These are phyloP conservation scores for Trichoderma asperellum DNA, from an alignment of 2,329 filamentous ascomycete species.

Conservation along the genomic window DNA sequence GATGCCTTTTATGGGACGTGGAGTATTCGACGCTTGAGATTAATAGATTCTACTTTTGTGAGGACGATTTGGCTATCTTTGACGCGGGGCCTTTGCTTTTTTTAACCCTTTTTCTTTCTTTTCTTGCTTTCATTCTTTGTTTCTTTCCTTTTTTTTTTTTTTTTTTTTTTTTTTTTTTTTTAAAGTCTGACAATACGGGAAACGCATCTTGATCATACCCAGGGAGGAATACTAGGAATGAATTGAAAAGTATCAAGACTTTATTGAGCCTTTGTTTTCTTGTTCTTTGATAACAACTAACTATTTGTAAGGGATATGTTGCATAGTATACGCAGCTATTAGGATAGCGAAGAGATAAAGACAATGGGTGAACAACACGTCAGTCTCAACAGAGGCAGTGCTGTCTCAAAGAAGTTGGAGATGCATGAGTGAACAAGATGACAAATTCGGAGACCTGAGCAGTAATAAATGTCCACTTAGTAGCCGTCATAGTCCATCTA, in stretches of 20 bases:
- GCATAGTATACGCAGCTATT: background rate
- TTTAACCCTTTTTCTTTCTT: background rate
- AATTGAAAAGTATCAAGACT: conserved; percentile 9
- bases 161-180: background rate
- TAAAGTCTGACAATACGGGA: conserved; percentile 4
- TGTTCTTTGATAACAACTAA: background rate
- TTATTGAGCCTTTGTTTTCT: conserved; percentile 6
- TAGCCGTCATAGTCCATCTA: background rate
- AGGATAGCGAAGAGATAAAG: conserved; percentile 7
- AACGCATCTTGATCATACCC: conserved; percentile 19
- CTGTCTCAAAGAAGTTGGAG: background rate
- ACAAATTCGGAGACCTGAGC: background rate
- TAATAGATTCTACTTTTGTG: background rate
- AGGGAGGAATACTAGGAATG: conserved; percentile 19
- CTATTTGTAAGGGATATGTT: conserved; percentile 14
- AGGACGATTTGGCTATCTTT: conserved; percentile 18
- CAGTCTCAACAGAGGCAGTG: background rate
- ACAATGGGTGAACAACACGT: background rate
- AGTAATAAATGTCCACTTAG: background rate
- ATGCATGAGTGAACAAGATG: background rate
- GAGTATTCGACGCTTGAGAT: background rate
- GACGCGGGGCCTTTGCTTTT: background rate
- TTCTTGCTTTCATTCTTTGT: background rate
- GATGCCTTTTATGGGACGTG: background rate
- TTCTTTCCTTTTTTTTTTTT: background rate